Conservation (phyloP, 2,329 filamentous ascomycete species). For the Aspergillus ibericus region DNA sequence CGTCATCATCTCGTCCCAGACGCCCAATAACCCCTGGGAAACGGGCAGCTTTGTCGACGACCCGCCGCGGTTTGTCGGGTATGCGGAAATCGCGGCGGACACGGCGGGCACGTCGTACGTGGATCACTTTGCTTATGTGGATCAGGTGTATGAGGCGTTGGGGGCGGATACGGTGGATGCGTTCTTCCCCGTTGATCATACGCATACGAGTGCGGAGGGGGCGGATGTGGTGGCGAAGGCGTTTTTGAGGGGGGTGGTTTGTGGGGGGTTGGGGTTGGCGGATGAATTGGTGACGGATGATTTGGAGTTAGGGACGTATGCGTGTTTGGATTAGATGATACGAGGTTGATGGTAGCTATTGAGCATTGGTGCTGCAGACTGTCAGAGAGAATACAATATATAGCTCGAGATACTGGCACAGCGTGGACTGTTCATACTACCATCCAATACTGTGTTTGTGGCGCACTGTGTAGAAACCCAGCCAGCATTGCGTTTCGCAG, state of each 20-base stretch:
- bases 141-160: conserved; percentile 53
- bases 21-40: conserved; percentile 65
- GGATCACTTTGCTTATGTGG: conserved; percentile 60
- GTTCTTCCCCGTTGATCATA: conserved; percentile 62
- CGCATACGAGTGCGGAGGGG: conserved; percentile 59
- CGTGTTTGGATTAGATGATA: too few species aligned
- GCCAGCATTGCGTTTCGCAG: too few species aligned
- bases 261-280: conserved; percentile 47
- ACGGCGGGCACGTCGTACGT: conserved; percentile 55
- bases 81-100: conserved; percentile 51
- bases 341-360: too few species aligned
- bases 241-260: conserved; percentile 60
- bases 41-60: conserved; percentile 52
- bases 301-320: conserved; percentile 25
- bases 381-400: too few species aligned
- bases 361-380: too few species aligned
- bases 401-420: too few species aligned
- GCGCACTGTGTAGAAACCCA: too few species aligned
- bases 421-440: too few species aligned
- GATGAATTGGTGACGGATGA: conserved; percentile 36
- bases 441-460: too few species aligned
- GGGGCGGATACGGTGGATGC: conserved; percentile 53
- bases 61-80: conserved; percentile 57
- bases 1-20: conserved; percentile 60
- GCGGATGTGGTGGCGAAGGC: conserved; percentile 57